These are phyloP conservation scores for Debaryomyces coudertii DNA, from an alignment of 1,139 yeast genomes.

Conservation along the genomic window DNA sequence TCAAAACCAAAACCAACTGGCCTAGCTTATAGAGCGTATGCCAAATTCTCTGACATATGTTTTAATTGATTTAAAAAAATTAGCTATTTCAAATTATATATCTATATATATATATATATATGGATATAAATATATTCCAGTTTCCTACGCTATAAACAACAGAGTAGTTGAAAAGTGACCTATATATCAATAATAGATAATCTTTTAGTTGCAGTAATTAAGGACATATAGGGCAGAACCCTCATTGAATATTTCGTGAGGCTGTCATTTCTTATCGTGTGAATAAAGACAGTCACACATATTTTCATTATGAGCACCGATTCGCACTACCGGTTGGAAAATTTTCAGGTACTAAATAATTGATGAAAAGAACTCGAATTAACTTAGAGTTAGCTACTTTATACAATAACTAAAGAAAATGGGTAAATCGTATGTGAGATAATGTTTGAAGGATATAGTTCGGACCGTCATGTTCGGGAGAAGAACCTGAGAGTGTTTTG, in stretches of 20 bases:
- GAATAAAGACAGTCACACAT: conserved; percentile 1
- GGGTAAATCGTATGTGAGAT: conserved; percentile 75
- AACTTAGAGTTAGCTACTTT: conserved; percentile 4
- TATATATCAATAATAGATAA: background rate
- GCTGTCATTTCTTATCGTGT: background rate
- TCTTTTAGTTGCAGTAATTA: background rate
- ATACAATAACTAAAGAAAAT: conserved; percentile 33
- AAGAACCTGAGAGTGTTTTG: background rate
- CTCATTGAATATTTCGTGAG: background rate
- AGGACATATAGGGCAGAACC: background rate
- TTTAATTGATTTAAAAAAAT: conserved; percentile 8
- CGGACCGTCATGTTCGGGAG: background rate
- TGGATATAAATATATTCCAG: background rate
- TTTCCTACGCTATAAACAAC: too few relatives aligned
- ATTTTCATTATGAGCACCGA: conserved; percentile 9
- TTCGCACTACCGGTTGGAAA: conserved; percentile 3
- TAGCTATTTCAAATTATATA: background rate
- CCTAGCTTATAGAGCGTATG: conserved; percentile 18
- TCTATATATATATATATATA: background rate
- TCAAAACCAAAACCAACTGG: conserved; percentile 25
- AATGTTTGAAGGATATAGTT: background rate
- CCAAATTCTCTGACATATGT: conserved; percentile 8
- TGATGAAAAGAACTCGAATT: conserved; percentile 4
- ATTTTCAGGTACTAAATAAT: conserved; percentile 10
- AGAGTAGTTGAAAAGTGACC: too few relatives aligned